A percentile compares a stretch with the other conserved stretches of the same genome.
These are phyloP conservation scores for Penicillium freii DNA, from an alignment of 2,329 filamentous ascomycete species.

Conservation along the genomic window DNA sequence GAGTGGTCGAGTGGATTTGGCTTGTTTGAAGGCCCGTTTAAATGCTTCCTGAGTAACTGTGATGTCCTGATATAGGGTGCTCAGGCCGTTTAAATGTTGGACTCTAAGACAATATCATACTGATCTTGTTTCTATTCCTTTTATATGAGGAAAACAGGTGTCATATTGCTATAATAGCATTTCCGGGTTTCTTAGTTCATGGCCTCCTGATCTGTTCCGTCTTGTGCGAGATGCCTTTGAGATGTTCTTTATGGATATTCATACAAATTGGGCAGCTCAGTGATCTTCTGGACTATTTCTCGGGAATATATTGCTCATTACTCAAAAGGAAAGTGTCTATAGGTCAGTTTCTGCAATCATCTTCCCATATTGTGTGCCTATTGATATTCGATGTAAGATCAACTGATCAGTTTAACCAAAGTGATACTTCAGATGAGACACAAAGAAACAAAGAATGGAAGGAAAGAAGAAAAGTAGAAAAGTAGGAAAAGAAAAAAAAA, in stretches of 20 bases:
- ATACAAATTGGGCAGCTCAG: not conserved
- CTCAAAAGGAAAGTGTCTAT: not conserved
- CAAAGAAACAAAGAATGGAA: conserved; percentile 1
- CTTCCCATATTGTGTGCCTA: not conserved
- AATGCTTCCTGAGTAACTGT: not conserved
- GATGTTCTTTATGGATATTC: not conserved
- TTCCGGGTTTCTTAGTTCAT: not conserved
- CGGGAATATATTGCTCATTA: not conserved
- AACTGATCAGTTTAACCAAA: not conserved
- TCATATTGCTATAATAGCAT: not conserved
- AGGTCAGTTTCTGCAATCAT: not conserved
- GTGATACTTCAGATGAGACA: not conserved
- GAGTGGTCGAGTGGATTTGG: not conserved
- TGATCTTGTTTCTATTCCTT: not conserved
- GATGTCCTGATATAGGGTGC: not conserved
- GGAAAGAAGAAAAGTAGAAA: not conserved
- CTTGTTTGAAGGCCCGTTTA: not conserved
- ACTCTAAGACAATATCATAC: not conserved
- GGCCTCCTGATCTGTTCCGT: not conserved
- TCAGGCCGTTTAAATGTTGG: not conserved
- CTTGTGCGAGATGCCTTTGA: not conserved
- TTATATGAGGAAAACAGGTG: not conserved
- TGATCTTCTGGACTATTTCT: not conserved
- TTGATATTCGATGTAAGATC: not conserved
- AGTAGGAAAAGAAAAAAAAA: no score